Evolutionary conservation across 208 protist genomes (phyloP).

Genomic region (Crithidia expoeki): DNA sequence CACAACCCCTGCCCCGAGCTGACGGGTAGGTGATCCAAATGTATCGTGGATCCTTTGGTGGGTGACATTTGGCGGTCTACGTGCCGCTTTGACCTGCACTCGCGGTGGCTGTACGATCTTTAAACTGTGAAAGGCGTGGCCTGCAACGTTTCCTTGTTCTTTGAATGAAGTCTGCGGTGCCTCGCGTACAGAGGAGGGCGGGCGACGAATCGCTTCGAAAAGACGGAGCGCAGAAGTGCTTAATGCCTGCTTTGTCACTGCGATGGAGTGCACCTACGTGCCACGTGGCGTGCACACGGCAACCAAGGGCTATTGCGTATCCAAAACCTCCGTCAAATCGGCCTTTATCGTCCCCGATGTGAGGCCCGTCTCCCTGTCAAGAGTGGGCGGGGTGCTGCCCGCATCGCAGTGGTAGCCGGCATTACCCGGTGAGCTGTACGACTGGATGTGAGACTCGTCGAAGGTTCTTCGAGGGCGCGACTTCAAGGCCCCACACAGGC

Average conservation of each 20-base stretch:
- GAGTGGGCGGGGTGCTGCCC: conserved; percentile 5
- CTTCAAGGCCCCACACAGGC: background rate
- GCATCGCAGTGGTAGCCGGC: background rate
- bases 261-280: conserved; percentile 6
- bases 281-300: conserved; percentile 6
- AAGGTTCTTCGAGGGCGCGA: conserved; percentile 6
- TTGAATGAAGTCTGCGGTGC: conserved; percentile 1
- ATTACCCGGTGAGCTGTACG: conserved; percentile 17
- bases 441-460: conserved; percentile 8
- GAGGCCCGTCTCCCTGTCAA: no score
- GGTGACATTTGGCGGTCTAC: conserved; percentile 4
- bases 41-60: conserved; percentile 1
- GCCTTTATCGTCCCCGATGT: background rate
- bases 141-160: background rate
- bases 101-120: conserved; percentile 3
- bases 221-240: no score
- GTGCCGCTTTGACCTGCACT: conserved; percentile 31
- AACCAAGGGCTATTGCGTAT: background rate
- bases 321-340: background rate
- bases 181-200: background rate
- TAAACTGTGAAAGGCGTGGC: conserved; percentile 15
- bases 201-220: no score
- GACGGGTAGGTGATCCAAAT: conserved; percentile 4
- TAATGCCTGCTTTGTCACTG: no score
- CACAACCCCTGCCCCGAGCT: conserved; percentile 24